phyloP scores from a whole-genome alignment of 441 rosid species.

The Rhodomyrtus psidioides region DNA sequence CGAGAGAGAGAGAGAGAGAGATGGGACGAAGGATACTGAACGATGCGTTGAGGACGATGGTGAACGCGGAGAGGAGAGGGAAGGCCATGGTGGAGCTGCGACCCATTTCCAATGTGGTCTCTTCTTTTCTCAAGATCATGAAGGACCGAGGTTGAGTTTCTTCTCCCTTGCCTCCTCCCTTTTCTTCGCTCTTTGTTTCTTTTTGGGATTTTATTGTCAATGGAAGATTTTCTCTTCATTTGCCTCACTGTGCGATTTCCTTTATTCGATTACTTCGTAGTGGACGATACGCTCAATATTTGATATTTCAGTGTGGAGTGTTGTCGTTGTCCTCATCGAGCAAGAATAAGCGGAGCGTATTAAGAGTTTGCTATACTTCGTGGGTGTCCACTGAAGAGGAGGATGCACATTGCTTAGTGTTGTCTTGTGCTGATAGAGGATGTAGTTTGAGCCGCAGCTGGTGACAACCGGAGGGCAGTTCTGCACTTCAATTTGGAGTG shows the following conservation, averaged over 20 bases:
- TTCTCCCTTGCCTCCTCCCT: not conserved
- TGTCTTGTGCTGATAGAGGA: not conserved
- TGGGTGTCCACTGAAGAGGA: not conserved
- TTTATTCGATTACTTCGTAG: not conserved
- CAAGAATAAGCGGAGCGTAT: not conserved
- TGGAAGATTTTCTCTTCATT: not conserved
- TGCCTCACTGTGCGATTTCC: not conserved
- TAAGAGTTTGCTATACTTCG: not conserved
- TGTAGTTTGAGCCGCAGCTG: not conserved
- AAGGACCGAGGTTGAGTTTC: constrained; percentile 49
- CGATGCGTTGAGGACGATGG: constrained; percentile 74
- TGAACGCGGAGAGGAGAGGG: constrained; percentile 80
- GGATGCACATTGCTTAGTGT: not conserved
- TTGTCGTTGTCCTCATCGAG: not conserved
- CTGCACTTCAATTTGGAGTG: not conserved
- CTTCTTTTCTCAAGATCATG: constrained; percentile 88
- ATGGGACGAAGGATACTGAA: constrained; percentile 91
- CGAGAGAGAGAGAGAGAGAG: constrained; percentile 9
- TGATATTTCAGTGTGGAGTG: not conserved
- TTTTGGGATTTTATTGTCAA: not conserved
- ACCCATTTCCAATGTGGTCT: constrained; percentile 78
- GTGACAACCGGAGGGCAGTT: not conserved
- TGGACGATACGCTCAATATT: not conserved
- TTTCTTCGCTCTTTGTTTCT: not conserved
- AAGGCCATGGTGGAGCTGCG: constrained; percentile 67